Base-by-base conservation (phyloP, 2,329 filamentous ascomycete species). In the Decorospora gaudefroyi region DNA sequence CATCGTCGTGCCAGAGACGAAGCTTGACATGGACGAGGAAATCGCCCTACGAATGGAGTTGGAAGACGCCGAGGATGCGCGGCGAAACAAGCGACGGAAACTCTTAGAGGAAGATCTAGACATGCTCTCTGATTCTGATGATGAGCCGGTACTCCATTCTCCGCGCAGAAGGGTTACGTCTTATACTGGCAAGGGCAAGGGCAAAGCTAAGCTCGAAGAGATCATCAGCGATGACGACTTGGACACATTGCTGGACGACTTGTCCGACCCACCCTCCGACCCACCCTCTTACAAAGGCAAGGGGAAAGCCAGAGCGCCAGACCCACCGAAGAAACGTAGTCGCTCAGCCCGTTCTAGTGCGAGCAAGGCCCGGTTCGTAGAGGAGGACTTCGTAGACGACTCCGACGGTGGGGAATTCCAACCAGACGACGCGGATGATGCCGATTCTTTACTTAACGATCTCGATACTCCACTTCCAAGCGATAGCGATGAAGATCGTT, bases 31-130 rank as follows among this genome's bases (percentile, higher is more conserved):
- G 15, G 78, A 81, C 62, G 79, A 76, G 9, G 73, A 77, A 31
- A 64, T 87, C 26, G 84, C 84, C 22, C 69, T 75, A 30, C 70
- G 71, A 28, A 70, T 87, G 37, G 83, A 86, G 57, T 71, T 78
- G 19, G 74, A 82, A 53, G 66, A 69, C 49, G 80, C 82, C 33
- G 53, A 62, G 52, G 79, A 79, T 40, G 65, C 67, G 8, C 54
- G 62, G 7, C 60, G 49, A 8, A 48, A 46, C 4, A 74, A 75
- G 57, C 72, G 72, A 49, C 67, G 51, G 28, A 72, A 70, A 54
- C 41, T 54, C 18, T 46, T 43, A 21, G 34, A 53, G 16, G 30
- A 71, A 15, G 59, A 65, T 3, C 67, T 70, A n/a, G 67, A 70
- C 1, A 69, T 72, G 38, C 30, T 26, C 21, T 37, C 41, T 16